These are phyloP conservation scores for Fusarium humuli DNA, from an alignment of 2,329 filamentous ascomycete species.

Conservation along the genomic window DNA sequence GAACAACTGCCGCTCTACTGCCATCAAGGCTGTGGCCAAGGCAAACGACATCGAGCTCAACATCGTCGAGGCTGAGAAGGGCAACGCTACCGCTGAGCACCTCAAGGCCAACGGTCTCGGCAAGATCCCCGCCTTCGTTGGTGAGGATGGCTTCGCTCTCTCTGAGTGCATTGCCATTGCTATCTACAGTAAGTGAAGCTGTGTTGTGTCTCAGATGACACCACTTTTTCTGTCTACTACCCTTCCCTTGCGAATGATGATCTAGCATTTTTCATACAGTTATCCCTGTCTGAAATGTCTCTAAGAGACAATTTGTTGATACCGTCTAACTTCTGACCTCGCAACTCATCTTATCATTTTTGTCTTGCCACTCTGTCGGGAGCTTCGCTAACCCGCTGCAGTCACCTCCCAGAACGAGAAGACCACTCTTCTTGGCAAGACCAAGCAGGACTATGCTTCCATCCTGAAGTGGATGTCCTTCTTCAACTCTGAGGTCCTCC, in stretches of 20 bases:
- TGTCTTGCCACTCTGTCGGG: slow-evolving; percentile 46
- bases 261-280: slow-evolving; percentile 80
- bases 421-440: slow-evolving; percentile 98
- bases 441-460: slow-evolving; percentile 99
- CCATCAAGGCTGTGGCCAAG: slow-evolving; percentile 94
- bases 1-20: slow-evolving; percentile 90
- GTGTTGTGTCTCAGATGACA: slow-evolving; percentile 18
- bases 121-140: slow-evolving; percentile 93
- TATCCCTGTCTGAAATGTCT: slow-evolving; percentile 96
- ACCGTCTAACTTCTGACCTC: slow-evolving; percentile 84
- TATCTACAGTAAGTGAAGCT: slow-evolving; percentile 86
- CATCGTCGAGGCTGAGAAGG: slow-evolving; percentile 77
- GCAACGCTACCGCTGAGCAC: slow-evolving; percentile 79
- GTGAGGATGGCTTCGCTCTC: slow-evolving; percentile 89
- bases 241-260: slow-evolving; percentile 69
- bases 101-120: slow-evolving; percentile 85
- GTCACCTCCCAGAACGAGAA: slow-evolving; percentile 99
- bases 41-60: slow-evolving; percentile 95
- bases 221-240: slow-evolving; percentile 47
- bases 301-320: slow-evolving; percentile 77
- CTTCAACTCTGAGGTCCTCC: slow-evolving; percentile 88
- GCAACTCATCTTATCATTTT: slow-evolving; percentile 41
- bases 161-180: slow-evolving; percentile 94
- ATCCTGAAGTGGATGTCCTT: slow-evolving; percentile 99
- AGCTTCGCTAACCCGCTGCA: slow-evolving; percentile 58